These are phyloP conservation scores for Ichthyophthirius multifiliis DNA, from an alignment of 169 alveolate genomes.

Conservation along the genomic window DNA sequence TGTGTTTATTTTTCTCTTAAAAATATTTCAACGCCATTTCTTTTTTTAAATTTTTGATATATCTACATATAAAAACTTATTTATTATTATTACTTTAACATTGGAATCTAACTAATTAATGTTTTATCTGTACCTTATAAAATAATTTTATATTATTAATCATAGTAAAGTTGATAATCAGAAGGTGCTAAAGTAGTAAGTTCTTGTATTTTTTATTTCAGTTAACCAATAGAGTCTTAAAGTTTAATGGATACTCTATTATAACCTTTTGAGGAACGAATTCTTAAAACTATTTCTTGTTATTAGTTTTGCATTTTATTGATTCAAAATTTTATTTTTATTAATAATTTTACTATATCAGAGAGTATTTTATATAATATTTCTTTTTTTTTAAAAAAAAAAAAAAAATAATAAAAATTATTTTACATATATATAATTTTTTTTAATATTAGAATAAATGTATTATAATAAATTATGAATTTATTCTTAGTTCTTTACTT, in stretches of 20 bases:
- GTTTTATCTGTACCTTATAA: background rate
- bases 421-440: too few relatives aligned
- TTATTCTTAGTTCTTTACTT: too few relatives aligned
- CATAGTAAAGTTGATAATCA: background rate
- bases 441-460: too few relatives aligned
- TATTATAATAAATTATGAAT: too few relatives aligned
- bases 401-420: too few relatives aligned
- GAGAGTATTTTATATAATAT: too few relatives aligned
- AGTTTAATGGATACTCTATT: background rate
- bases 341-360: background rate
- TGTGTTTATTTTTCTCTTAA: background rate
- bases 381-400: too few relatives aligned
- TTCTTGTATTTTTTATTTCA: background rate
- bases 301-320: background rate
- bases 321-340: background rate
- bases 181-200: background rate
- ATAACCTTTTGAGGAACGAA: background rate
- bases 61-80: too few relatives aligned
- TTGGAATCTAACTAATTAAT: background rate
- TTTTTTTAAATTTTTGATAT: background rate
- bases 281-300: background rate
- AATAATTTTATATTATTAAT: background rate
- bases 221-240: background rate
- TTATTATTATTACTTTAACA: background rate
- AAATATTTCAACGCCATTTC: conserved; percentile 14